Base-by-base conservation (phyloP, 495 filamentous ascomycete genomes). In the Aspergillus campestris region DNA sequence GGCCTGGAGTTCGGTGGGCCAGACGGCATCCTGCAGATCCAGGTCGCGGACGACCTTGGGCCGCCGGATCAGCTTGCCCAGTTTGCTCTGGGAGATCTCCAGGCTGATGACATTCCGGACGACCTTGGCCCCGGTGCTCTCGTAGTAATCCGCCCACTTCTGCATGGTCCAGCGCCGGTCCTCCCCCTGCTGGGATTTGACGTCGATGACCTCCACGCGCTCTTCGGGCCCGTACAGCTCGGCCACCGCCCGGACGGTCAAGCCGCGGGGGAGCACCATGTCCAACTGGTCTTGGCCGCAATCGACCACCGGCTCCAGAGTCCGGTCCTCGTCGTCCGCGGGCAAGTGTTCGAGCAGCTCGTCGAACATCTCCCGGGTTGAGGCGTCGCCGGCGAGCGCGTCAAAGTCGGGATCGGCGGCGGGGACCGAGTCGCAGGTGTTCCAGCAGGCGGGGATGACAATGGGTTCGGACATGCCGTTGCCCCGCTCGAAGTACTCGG, bases 71-170 rank as follows among this genome's bases (percentile, higher is more conserved):
- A 85, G 65, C 40, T 71, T 68, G 18, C 84, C 84, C 27, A 88
- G 57, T 50, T 65, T 77, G 46, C 79, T 86, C 40, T 80, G 73
- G 7, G 84, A 86, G 3, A 88, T 79, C 53, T 88, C 84, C 31
- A 87, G 64, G 51, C 84, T 87, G 55, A 88, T 87, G 38, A 87
- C 85, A 53, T 88, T 88, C 10, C 81, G 75, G 15, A 88, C 80
- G 7, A 74, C 62, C 51, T 85, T 84, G 11, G 74, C 65, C 13
- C 75, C 78, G 11, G 60, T 65, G 51, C 76, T 81, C 49, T 87
- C 84, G 53, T 87, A 88, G 61, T 88, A 88, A 50, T 86, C 80
- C 7, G 80, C 82, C 75, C 84, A 84, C 51, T 81, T 76, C 36
- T 74, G 70, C 75, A 88, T 81, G 36, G 77, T 81, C 84, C 84